Evolutionary conservation across 371 early-diverging fungal genomes (phyloP), one percentile per base, ranked within the genome.

Genomic region (Basidiobolus meristosporus): DNA sequence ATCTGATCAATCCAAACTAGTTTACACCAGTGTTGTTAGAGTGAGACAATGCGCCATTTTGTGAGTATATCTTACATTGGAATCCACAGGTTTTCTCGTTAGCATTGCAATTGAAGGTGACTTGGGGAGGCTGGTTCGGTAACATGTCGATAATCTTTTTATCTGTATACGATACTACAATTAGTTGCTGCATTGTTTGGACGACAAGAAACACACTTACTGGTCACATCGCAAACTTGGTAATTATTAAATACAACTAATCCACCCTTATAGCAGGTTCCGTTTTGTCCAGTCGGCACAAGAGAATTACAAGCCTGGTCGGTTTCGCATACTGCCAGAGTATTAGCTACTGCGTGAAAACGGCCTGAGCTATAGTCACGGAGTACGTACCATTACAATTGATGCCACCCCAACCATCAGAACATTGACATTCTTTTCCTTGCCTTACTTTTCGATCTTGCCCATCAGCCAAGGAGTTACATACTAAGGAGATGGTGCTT

Each of bases 211-310:
- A 11, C 31, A 20, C 7, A 59, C 70, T 53, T 63, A 83, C 84
- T 91, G 21, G 82, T 87, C 3, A 91, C 83, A 53, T 81, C 71
- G 62, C 92, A 91, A 58, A 80, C 78, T 43, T 87, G 74, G 44
- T 75, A 71, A 46, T 80, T 85, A 39, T 74, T 70, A 36, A 66
- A 61, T 7, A 88, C 82, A 1, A 83, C 74, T 35, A 75, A 40
- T 16, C 85, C 75, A 21, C 81, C 77, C 36, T 70, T 60, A 60
- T 87, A 85, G 53, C 90, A 90, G 28, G 82, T 78, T 16, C 80
- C 90, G 36, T 81, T 80, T 36, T 65, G 62, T 14, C 73, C 77
- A 0, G 78, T 72, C 0, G 81, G 76, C 16, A 77, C 75, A 23
- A 84, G 43, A 0, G 77, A 57, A 45, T 74, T 63, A 54, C 92